Conservation (phyloP, 768 basidiomycete genomes). For the Tricholoma matsutake region DNA sequence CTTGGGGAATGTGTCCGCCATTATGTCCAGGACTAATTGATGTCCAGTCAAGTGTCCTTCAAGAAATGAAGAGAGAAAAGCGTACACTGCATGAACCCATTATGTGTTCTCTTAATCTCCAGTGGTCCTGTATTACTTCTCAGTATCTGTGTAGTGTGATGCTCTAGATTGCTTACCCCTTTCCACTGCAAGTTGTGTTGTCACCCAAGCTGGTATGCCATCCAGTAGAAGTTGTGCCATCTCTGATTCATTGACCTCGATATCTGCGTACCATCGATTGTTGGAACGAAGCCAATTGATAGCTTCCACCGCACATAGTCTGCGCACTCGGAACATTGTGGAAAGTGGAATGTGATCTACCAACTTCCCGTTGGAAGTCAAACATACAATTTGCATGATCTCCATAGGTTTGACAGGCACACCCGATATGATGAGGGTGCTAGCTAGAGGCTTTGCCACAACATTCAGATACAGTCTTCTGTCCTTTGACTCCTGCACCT, state of each 20-base stretch:
- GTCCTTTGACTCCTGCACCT: too few relatives aligned
- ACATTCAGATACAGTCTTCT: too few relatives aligned
- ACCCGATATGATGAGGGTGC: too few relatives aligned
- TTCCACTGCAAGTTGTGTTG: not conserved
- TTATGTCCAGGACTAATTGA: not conserved
- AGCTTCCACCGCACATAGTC: not conserved
- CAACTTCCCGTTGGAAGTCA: too few relatives aligned
- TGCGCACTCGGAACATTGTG: not conserved
- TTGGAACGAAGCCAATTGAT: not conserved
- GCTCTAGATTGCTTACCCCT: not conserved
- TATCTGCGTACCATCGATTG: not conserved
- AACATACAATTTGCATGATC: too few relatives aligned
- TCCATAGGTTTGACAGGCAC: too few relatives aligned
- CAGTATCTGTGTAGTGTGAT: too few relatives aligned
- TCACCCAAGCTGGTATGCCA: not conserved
- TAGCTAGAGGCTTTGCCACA: too few relatives aligned
- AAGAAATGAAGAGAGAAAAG: not conserved
- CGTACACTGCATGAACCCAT: not conserved
- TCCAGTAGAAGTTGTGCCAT: not conserved
- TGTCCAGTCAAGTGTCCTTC: not conserved
- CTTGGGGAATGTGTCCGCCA: not conserved
- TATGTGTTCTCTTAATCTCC: not conserved
- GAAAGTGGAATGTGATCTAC: too few relatives aligned
- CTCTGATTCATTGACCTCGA: not conserved
- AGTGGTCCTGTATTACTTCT: not conserved